Evolutionary conservation across 2,329 filamentous ascomycete species (phyloP), one percentile per base, ranked within the genome.

Genomic region (Dactylellina sp.): DNA sequence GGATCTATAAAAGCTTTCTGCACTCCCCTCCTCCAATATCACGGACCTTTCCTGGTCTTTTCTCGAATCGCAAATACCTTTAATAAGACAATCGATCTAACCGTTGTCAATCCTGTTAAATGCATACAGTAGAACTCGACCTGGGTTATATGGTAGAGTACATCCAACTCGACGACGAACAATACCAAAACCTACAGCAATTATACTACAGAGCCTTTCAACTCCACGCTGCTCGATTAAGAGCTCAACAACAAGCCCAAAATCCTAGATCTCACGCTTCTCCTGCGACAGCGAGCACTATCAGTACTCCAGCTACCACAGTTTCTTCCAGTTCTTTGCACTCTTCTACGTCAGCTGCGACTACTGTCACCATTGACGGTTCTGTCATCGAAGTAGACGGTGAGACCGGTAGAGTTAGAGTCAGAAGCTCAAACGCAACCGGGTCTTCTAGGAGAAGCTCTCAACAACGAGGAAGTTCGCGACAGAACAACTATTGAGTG

Each of bases 311-410:
- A 4, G 56, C 68, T 4, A 72, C 68, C 18, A 72, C 68, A n/a
- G 68, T 32, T 28, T 72, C 68, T 7, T 72, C 68, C 28, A 65
- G 68, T 28, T 72, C 68, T 40, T 37, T 72, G 68, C 52, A 72
- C 32, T 72, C 68, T 39, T 64, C 68, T 14, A 60, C 68, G 7
- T 64, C 52, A n/a, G 68, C 39, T 24, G 59, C 68, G 24, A 72
- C 68, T n/a, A 72, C 68, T 40, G 68, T 72, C n/a, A 72, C 68
- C 7, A 72, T 72, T 60, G 68, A 72, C 68, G 68, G 68, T 22
- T 64, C 68, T 44, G 35, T 72, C 32, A 72, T 72, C 25, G 68
- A 72, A 25, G 68, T 72, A 35, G 68, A 72, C 68, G 68, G 68
- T 25, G 68, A 72, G 28, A 72, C 68, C 5, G 68, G 68, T 6